Percentiles rank a stretch among this genome's conserved stretches.
Conservation (phyloP, 164 flowering plant species). For the Akebia trifoliata region DNA sequence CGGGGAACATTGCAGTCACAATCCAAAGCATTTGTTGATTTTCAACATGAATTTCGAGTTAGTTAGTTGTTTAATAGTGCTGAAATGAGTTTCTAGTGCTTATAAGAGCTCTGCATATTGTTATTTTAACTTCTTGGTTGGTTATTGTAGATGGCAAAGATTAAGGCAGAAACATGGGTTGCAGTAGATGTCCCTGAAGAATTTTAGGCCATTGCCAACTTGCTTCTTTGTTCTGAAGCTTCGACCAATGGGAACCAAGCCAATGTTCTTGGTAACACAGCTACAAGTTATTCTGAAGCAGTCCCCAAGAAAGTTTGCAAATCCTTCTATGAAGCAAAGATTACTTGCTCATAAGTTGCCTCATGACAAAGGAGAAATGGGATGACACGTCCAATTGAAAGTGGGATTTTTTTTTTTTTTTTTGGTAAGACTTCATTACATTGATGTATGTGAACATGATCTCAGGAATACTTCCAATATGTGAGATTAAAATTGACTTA, state of each 20-base stretch:
- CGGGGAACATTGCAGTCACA: slow-evolving; percentile 95
- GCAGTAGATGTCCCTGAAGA: slow-evolving; percentile 93
- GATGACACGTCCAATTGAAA: too few species aligned
- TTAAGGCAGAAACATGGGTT: slow-evolving; percentile 95
- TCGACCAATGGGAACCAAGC: slow-evolving; percentile 23
- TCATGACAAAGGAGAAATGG: too few species aligned
- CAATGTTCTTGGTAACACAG: slow-evolving; percentile 21
- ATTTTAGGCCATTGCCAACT: slow-evolving; percentile 64
- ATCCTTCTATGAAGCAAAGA: too few species aligned
- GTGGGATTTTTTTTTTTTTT: too few species aligned
- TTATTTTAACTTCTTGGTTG: slow-evolving; percentile 4
- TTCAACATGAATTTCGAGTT: slow-evolving; percentile 91
- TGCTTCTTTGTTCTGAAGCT: slow-evolving; percentile 36
- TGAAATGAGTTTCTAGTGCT: slow-evolving; percentile 2
- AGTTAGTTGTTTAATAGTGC: slow-evolving; percentile 20
- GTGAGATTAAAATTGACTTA: too few species aligned
- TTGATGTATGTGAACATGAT: too few species aligned
- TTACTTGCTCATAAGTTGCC: too few species aligned
- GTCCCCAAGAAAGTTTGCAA: slow-evolving; percentile 19
- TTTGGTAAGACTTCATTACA: too few species aligned
- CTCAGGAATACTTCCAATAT: too few species aligned
- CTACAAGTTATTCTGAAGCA: slow-evolving; percentile 18
- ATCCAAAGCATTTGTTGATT: slow-evolving; percentile 88
- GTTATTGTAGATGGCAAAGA: slow-evolving; percentile 63
- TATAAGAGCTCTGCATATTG: not conserved